These are phyloP conservation scores for Teratosphaeria viscida DNA, from an alignment of 2,329 filamentous ascomycete species.

Conservation along the genomic window DNA sequence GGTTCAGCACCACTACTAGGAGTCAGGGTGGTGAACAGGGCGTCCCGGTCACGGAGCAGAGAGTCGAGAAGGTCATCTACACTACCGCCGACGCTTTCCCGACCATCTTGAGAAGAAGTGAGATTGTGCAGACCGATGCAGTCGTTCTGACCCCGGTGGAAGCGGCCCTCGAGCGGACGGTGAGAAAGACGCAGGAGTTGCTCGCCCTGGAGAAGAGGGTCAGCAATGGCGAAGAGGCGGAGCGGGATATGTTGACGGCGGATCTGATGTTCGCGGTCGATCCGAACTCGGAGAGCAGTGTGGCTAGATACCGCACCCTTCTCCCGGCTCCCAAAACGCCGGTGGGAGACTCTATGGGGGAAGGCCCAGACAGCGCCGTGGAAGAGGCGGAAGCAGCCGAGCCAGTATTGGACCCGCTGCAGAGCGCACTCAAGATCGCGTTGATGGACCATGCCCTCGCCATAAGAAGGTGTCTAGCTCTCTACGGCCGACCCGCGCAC, in stretches of 20 bases:
- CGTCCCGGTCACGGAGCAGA: constrained; percentile 58
- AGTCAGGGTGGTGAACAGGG: constrained; percentile 46
- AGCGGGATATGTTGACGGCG: constrained; percentile 59
- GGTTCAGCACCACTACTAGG: constrained; percentile 67
- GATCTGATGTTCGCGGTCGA: constrained; percentile 69
- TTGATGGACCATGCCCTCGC: constrained; percentile 82
- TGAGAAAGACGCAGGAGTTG: constrained; percentile 83
- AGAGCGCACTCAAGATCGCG: constrained; percentile 73
- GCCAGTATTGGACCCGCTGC: constrained; percentile 43
- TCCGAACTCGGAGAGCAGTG: constrained; percentile 60
- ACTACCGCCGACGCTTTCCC: constrained; percentile 79
- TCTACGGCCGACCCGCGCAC: constrained; percentile 51
- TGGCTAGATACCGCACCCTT: constrained; percentile 66
- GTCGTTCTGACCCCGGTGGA: constrained; percentile 63
- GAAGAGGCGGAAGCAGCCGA: constrained; percentile 27
- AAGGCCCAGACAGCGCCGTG: constrained; percentile 13
- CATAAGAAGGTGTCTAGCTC: constrained; percentile 67
- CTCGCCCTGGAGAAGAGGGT: constrained; percentile 63
- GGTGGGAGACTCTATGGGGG: constrained; percentile 32
- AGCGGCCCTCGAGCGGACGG: constrained; percentile 82
- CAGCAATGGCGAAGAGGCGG: constrained; percentile 44
- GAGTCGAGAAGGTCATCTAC: constrained; percentile 74
- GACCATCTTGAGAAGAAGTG: constrained; percentile 78
- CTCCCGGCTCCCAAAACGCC: constrained; percentile 42
- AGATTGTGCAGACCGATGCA: constrained; percentile 62